Evolutionary conservation across 805 yeast species (phyloP).

Genomic region (Priceomyces medius): DNA sequence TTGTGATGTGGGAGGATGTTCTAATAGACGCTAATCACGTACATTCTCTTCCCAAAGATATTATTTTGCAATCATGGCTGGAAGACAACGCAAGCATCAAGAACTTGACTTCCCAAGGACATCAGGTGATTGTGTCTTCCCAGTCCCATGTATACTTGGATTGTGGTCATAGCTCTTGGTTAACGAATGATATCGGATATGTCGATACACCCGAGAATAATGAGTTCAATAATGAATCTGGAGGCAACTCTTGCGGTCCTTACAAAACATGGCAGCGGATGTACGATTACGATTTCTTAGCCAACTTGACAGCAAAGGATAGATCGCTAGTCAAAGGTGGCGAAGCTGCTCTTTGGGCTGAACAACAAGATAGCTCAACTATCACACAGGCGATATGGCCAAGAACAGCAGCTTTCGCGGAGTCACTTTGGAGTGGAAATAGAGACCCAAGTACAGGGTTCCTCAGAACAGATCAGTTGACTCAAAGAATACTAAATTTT

Average conservation of each 20-base stretch:
- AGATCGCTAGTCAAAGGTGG: conserved; percentile 34
- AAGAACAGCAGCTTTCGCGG: conserved; percentile 42
- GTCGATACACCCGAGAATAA: conserved; percentile 20
- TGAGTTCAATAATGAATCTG: conserved; percentile 24
- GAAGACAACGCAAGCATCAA: conserved; percentile 19
- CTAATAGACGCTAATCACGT: conserved; percentile 23
- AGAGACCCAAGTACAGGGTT: conserved; percentile 25
- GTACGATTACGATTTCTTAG: conserved; percentile 34
- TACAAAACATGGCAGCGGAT: conserved; percentile 46
- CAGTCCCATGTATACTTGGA: conserved; percentile 35
- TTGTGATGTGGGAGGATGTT: conserved; percentile 45
- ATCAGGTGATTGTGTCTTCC: conserved; percentile 39
- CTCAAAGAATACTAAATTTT: conserved; percentile 37
- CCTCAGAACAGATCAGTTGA: conserved; percentile 25
- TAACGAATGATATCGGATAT: conserved; percentile 35
- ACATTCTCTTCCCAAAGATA: conserved; percentile 25
- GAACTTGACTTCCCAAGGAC: conserved; percentile 30
- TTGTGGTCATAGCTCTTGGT: conserved; percentile 41
- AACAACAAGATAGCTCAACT: conserved; percentile 33
- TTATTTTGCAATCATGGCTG: conserved; percentile 38
- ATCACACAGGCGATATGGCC: conserved; percentile 38
- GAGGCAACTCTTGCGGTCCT: conserved; percentile 44
- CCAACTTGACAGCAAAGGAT: conserved; percentile 28
- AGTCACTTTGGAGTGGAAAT: conserved; percentile 42
- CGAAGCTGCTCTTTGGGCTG: conserved; percentile 41